phyloP scores from a whole-genome alignment of 2,329 filamentous ascomycete species.

The Claviceps maximensis region DNA sequence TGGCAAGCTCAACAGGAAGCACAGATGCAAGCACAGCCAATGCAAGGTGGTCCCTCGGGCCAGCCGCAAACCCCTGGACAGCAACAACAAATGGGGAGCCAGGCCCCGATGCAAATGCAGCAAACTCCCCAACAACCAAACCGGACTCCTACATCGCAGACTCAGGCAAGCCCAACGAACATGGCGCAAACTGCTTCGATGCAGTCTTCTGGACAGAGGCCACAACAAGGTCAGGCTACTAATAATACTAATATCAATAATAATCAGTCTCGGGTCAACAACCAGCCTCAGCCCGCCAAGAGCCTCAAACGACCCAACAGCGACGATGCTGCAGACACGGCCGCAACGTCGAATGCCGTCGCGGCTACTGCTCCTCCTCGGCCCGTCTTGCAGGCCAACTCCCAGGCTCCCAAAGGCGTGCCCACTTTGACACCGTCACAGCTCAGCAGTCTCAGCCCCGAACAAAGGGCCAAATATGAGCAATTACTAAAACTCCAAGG shows the following conservation, averaged over 20 bases:
- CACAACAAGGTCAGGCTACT: conserved; percentile 14
- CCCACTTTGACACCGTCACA: conserved; percentile 18
- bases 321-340: conserved; percentile 28
- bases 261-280: conserved; percentile 12
- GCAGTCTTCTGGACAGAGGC: conserved; percentile 18
- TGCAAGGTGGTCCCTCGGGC: conserved; percentile 12
- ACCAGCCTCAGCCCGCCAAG: conserved; percentile 20
- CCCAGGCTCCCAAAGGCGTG: conserved; percentile 11
- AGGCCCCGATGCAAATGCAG: conserved; percentile 16
- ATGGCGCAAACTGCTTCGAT: conserved; percentile 28
- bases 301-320: conserved; percentile 37
- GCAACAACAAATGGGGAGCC: conserved; percentile 10
- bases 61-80: conserved; percentile 9
- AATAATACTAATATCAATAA: conserved; percentile 1
- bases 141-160: conserved; percentile 24
- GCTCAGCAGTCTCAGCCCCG: conserved; percentile 28
- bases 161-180: conserved; percentile 25
- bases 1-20: conserved; percentile 20
- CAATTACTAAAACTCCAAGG: conserved; percentile 20
- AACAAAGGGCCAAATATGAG: conserved; percentile 33
- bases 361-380: conserved; percentile 6
- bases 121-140: conserved; percentile 40
- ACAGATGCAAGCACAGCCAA: conserved; percentile 9
- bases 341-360: conserved; percentile 10
- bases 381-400: conserved; percentile 14